Base-by-base conservation (phyloP, 176 grass and related monocot species). In the Musa troglodytarum region DNA sequence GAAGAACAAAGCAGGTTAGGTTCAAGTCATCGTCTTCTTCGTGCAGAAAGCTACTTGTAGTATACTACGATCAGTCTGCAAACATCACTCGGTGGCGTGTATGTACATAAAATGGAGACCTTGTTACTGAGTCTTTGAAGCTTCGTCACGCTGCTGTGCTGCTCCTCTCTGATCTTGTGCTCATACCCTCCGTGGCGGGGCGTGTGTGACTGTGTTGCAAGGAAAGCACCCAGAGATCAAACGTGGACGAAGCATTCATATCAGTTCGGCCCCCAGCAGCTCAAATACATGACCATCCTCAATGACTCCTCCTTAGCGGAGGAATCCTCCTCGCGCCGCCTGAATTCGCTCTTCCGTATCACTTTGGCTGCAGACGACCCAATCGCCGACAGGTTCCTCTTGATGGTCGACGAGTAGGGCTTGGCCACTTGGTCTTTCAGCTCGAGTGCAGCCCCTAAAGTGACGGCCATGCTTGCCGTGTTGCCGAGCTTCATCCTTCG, bases 211-310 rank as follows among this genome's bases (percentile, higher is more conserved):
- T 3, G 29, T 29, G 29, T 29, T 3, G 29, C 29, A 29, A 29
- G 29, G 29, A 29, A 29, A 29, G 29, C 29, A 17, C 1, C 12
- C 57, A 16, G n/a, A 61, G 54, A 13, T 14, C 57, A 61, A 61
- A 6, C 57, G n/a, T 61, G 16, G n/a, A 61, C 1, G 29, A 29
- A 29, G 29, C 29, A 29, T 29, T 29, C 29, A 3, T 3, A 61
- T 79, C 83, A 96, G 76, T 89, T 96, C 62, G 92, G 88, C 1
- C 84, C 89, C 92, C 89, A 96, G 81, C 89, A 96, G 77, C 84
- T 92, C 74, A 96, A 34, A 75, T 87, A 90, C 88, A 90, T 90
- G 82, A 82, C 85, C 82, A 56, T 80, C 78, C 88, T 85, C 59
- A 90, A 85, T 75, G 88, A 90, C 79, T 90, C 88, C 73, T 89